Conservation (phyloP, 2,329 filamentous ascomycete genomes). For the Fusarium oligoseptatum region DNA sequence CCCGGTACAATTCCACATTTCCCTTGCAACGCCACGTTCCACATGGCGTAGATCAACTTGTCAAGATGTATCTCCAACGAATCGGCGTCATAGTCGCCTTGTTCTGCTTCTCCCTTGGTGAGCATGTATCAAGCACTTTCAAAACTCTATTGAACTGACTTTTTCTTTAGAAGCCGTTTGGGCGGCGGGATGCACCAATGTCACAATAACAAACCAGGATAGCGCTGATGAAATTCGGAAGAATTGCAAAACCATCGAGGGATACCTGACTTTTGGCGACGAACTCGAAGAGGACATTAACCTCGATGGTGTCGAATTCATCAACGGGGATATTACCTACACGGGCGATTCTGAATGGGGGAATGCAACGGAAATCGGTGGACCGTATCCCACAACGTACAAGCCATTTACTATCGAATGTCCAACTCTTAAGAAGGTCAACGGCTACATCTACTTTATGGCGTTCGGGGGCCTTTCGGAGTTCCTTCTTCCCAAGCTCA, state of each 20-base stretch:
- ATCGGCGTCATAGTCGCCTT: neutral
- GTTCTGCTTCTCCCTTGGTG: neutral
- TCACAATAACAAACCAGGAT: conserved; percentile 25
- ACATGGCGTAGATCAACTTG: neutral
- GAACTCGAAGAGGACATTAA: conserved; percentile 19
- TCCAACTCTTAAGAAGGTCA: conserved; percentile 25
- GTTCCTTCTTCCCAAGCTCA: conserved; percentile 25
- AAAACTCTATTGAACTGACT: neutral
- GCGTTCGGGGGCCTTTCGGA: conserved; percentile 28
- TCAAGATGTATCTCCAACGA: neutral
- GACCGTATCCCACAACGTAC: neutral
- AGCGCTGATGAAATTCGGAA: conserved; percentile 21
- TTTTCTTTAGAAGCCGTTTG: neutral
- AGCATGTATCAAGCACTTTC: neutral
- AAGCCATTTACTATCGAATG: conserved; percentile 21
- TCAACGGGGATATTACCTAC: conserved; percentile 22
- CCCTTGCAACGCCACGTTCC: neutral
- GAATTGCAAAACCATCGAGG: conserved; percentile 23
- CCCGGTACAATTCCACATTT: neutral
- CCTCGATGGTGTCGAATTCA: conserved; percentile 26
- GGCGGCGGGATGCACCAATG: conserved; percentile 21
- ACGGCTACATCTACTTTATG: conserved; percentile 17
- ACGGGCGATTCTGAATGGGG: neutral
- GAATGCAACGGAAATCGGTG: neutral
- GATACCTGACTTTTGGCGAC: conserved; percentile 9